Conservation (phyloP, 148 eudicot species). For the Diospyros lotus region DNA sequence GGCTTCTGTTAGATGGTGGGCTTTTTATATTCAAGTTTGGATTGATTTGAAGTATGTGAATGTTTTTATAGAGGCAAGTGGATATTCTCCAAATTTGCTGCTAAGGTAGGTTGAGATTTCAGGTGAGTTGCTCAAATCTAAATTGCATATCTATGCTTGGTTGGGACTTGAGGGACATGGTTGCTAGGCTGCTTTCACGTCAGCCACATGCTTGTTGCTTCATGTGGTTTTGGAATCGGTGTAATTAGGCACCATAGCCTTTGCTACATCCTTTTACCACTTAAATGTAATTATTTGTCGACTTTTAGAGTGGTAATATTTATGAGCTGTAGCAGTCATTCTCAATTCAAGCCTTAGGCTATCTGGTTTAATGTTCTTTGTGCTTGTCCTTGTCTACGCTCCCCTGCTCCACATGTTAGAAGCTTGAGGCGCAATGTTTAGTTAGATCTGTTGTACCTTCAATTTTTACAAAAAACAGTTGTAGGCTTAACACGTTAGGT, state of each 20-base stretch:
- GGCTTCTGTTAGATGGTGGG: slow-evolving; percentile 26
- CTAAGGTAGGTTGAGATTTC: slow-evolving; percentile 77
- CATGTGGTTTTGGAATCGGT: neutral
- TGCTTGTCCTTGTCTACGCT: no score
- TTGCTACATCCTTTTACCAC: neutral
- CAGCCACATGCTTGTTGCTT: slow-evolving; percentile 6
- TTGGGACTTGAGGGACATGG: neutral
- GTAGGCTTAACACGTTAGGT: no score
- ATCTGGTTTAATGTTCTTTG: no score
- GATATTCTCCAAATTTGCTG: slow-evolving; percentile 81
- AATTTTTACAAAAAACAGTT: no score
- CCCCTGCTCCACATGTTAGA: no score
- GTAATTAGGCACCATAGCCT: neutral
- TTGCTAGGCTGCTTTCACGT: neutral
- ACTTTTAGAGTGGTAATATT: neutral
- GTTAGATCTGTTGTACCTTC: no score
- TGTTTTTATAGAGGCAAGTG: slow-evolving; percentile 88
- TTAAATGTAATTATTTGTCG: neutral
- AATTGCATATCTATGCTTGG: slow-evolving; percentile 5
- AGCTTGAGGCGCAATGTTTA: no score
- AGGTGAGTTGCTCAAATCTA: slow-evolving; percentile 71
- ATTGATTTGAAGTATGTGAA: slow-evolving; percentile 68
- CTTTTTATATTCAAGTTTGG: slow-evolving; percentile 29
- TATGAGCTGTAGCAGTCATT: neutral
- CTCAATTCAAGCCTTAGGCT: neutral